Conservation (phyloP, 169 alveolate genomes). For the Plasmodium ovale region DNA sequence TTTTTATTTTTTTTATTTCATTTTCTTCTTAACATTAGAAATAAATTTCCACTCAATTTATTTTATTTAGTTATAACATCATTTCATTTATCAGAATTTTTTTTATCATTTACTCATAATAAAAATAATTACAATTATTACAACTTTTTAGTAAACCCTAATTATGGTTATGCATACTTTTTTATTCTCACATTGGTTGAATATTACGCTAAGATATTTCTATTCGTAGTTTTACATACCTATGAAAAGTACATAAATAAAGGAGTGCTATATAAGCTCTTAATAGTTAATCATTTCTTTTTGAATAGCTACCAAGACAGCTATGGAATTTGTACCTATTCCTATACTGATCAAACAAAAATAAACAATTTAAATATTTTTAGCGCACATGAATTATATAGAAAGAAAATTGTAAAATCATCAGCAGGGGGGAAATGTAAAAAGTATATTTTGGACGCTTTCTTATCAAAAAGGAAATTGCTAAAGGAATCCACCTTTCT, state of each 20-base stretch:
- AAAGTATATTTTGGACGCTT: not conserved
- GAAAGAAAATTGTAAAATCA: not conserved
- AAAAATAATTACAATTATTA: slow-evolving; percentile 41
- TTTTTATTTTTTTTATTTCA: slow-evolving; percentile 59
- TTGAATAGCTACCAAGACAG: slow-evolving; percentile 13
- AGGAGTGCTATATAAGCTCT: slow-evolving; percentile 8
- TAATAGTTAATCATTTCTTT: slow-evolving; percentile 49
- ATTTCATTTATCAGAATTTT: slow-evolving; percentile 67
- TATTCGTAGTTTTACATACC: slow-evolving; percentile 3
- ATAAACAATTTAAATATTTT: no score
- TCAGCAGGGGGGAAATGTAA: not conserved
- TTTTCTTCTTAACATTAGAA: slow-evolving; percentile 24
- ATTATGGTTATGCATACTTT: slow-evolving; percentile 35
- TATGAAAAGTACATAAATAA: slow-evolving; percentile 41
- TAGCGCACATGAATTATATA: not conserved
- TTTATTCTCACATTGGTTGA: slow-evolving; percentile 50
- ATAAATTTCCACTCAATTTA: slow-evolving; percentile 49
- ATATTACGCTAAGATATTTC: slow-evolving; percentile 53
- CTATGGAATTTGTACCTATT: slow-evolving; percentile 20
- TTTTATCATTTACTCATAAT: slow-evolving; percentile 54
- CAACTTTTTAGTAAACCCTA: slow-evolving; percentile 61
- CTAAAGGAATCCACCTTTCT: not conserved
- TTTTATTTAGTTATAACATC: slow-evolving; percentile 22
- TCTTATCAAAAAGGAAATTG: not conserved
- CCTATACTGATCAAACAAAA: slow-evolving; percentile 10